Conservation (phyloP, 163 green algal species). For the Scenedesmus sp. region DNA sequence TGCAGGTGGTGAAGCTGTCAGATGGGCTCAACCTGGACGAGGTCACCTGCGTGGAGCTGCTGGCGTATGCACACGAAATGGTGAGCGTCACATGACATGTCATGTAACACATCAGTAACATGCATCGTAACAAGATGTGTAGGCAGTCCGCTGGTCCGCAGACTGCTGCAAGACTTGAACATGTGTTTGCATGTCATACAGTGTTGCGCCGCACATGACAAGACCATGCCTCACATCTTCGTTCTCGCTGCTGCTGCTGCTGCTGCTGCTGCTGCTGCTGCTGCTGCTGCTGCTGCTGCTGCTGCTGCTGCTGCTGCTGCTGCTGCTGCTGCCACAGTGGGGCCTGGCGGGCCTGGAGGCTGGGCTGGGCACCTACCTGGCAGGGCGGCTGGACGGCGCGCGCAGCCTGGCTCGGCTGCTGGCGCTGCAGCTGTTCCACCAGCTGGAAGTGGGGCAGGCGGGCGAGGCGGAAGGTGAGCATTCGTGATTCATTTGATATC, state of each 20-base stretch:
- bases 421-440: constrained; percentile 53
- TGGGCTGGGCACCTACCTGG: constrained; percentile 76
- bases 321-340: constrained; percentile 51
- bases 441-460: constrained; percentile 22
- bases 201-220: neutral
- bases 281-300: neutral
- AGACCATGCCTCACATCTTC: too few relatives aligned
- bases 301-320: constrained; percentile 25
- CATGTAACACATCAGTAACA: neutral
- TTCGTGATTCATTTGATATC: neutral
- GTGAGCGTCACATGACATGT: neutral
- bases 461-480: constrained; percentile 40
- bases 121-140: neutral
- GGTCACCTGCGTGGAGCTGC: constrained; percentile 70
- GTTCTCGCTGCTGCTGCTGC: neutral
- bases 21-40: constrained; percentile 82
- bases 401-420: constrained; percentile 73
- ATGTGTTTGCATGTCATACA: neutral
- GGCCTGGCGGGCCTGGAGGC: constrained; percentile 71
- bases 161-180: too few relatives aligned
- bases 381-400: constrained; percentile 72
- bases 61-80: constrained; percentile 57
- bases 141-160: neutral
- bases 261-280: neutral
- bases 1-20: constrained; percentile 73